phyloP scores from a whole-genome alignment of 768 basidiomycete species.

The Wakefieldia striispora region DNA sequence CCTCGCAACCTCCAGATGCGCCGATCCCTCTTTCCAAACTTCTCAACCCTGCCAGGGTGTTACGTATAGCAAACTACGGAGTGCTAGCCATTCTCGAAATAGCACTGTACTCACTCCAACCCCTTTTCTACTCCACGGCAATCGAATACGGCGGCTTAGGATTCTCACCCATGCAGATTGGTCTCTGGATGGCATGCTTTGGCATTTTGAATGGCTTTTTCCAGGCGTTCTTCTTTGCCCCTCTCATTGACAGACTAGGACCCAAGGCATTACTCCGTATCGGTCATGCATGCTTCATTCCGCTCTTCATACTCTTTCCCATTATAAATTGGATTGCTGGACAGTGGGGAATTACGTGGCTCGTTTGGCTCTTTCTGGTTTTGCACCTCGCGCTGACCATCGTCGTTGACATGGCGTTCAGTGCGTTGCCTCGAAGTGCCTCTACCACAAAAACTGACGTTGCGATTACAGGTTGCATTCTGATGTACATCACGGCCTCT shows the following conservation, averaged over 20 bases:
- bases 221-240: slow-evolving; percentile 35
- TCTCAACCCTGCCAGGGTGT: slow-evolving; percentile 26
- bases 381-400: slow-evolving; percentile 22
- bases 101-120: slow-evolving; percentile 32
- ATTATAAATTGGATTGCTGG: slow-evolving; percentile 27
- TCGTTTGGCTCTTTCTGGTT: slow-evolving; percentile 28
- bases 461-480: slow-evolving; percentile 50
- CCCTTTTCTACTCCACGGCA: slow-evolving; percentile 40
- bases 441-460: slow-evolving; percentile 3
- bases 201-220: slow-evolving; percentile 33
- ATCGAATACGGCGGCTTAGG: slow-evolving; percentile 38
- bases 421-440: slow-evolving; percentile 18
- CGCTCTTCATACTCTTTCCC: slow-evolving; percentile 33
- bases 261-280: slow-evolving; percentile 29
- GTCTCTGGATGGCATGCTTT: slow-evolving; percentile 34
- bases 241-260: slow-evolving; percentile 29
- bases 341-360: slow-evolving; percentile 19
- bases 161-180: slow-evolving; percentile 36
- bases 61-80: slow-evolving; percentile 38
- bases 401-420: slow-evolving; percentile 33
- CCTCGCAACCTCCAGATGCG: slow-evolving; percentile 5
- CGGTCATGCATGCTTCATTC: slow-evolving; percentile 27
- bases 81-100: slow-evolving; percentile 38
- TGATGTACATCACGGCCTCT: slow-evolving; percentile 66
- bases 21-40: slow-evolving; percentile 29